Evolutionary conservation across 768 basidiomycete genomes (phyloP).

Genomic region (Mycena pura): DNA sequence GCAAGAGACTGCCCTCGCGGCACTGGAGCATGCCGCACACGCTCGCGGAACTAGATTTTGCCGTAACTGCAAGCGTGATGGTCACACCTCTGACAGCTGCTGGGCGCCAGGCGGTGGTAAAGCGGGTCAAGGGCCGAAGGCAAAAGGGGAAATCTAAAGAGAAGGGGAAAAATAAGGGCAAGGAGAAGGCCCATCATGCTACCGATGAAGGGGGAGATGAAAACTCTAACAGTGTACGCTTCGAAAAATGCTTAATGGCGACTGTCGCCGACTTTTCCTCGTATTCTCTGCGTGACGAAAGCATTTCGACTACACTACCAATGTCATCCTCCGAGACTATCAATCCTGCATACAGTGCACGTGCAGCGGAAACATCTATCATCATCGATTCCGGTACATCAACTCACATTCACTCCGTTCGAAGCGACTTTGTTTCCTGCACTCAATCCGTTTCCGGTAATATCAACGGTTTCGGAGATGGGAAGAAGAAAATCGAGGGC

Average conservation of each 20-base stretch:
- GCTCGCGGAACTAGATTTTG: constrained; percentile 9
- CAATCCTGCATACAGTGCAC: constrained; percentile 8
- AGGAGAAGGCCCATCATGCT: constrained; percentile 23
- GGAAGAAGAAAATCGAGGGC: constrained; percentile 18
- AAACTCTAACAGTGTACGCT: constrained; percentile 5
- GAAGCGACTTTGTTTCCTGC: constrained; percentile 15
- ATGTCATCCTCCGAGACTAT: constrained; percentile 1
- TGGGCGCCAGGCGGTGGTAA: constrained; percentile 7
- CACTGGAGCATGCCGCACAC: constrained; percentile 8
- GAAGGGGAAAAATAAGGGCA: constrained; percentile 19
- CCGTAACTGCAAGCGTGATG: constrained; percentile 7
- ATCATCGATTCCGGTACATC: constrained; percentile 24
- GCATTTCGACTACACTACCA: constrained; percentile 14
- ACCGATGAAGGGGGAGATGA: constrained; percentile 13
- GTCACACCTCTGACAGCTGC: constrained; percentile 13
- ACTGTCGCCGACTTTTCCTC: constrained; percentile 9
- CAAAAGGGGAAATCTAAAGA: background rate
- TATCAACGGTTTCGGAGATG: constrained; percentile 20
- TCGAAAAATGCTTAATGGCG: constrained; percentile 14
- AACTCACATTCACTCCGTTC: constrained; percentile 16
- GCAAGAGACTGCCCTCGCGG: constrained; percentile 11
- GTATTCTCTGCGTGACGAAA: constrained; percentile 9
- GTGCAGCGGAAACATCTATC: constrained; percentile 16
- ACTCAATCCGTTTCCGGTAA: background rate
- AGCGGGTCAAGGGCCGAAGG: constrained; percentile 3